A percentile compares a stretch with the other conserved stretches of the same genome.
These are phyloP conservation scores for Pyrus pyrifolia DNA, from an alignment of 306 rosid genomes.

Conservation along the genomic window DNA sequence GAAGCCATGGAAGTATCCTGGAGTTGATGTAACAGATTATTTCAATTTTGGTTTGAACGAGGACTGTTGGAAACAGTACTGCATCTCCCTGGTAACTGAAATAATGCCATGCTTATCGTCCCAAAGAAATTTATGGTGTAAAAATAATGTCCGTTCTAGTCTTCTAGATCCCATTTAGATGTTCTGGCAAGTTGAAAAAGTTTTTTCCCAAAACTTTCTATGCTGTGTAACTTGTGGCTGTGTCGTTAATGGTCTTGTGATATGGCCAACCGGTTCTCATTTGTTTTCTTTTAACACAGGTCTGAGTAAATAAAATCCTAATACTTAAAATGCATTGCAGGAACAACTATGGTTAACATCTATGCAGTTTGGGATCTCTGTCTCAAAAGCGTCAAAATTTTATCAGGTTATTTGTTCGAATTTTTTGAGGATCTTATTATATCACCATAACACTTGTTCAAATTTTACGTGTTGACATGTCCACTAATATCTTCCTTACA, in stretches of 20 bases:
- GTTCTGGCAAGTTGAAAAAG: slow-evolving; percentile 8
- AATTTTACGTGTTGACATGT: slow-evolving; percentile 1
- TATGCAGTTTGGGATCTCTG: slow-evolving; percentile 18
- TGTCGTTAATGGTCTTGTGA: background rate
- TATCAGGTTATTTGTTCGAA: slow-evolving; percentile 27
- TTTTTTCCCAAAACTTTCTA: background rate
- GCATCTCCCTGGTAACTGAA: slow-evolving; percentile 51
- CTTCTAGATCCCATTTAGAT: slow-evolving; percentile 8
- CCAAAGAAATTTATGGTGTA: background rate
- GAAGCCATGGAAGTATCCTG: slow-evolving; percentile 57
- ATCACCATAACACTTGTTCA: background rate
- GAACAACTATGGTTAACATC: slow-evolving; percentile 30
- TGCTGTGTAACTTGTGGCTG: slow-evolving; percentile 4
- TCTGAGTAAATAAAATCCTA: slow-evolving; percentile 4
- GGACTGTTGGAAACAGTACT: slow-evolving; percentile 62
- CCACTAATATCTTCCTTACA: slow-evolving; percentile 18
- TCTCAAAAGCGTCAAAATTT: slow-evolving; percentile 20
- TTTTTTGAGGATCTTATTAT: slow-evolving; percentile 5
- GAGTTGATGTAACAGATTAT: slow-evolving; percentile 54
- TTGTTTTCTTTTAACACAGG: slow-evolving; percentile 2
- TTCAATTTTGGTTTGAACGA: slow-evolving; percentile 68
- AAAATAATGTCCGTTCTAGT: background rate
- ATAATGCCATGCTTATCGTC: background rate
- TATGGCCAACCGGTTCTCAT: background rate
- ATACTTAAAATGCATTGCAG: slow-evolving; percentile 23